phyloP scores from a whole-genome alignment of 2,329 filamentous ascomycete genomes.

The Trichoderma breve region DNA sequence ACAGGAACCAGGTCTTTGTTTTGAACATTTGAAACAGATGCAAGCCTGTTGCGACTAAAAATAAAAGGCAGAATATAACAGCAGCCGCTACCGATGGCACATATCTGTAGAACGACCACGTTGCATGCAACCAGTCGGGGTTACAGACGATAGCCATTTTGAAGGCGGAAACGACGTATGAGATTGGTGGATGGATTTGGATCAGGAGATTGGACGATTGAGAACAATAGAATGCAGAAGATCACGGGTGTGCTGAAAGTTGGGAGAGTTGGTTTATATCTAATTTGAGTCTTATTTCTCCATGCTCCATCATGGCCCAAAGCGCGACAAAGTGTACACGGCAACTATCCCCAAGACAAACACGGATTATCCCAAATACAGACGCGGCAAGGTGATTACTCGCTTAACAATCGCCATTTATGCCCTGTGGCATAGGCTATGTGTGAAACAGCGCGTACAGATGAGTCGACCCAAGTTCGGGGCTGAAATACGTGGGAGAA shows the following conservation, averaged over 20 bases:
- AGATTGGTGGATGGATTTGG: background rate
- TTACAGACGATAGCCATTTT: background rate
- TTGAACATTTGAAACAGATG: background rate
- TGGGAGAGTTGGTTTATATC: background rate
- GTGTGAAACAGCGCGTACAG: background rate
- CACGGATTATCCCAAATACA: background rate
- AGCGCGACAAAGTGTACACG: background rate
- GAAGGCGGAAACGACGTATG: background rate
- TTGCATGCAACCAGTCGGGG: background rate
- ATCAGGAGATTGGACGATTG: background rate
- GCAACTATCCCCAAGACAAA: background rate
- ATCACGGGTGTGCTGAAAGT: background rate
- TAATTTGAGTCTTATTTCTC: background rate
- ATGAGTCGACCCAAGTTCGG: background rate
- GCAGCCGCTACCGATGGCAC: background rate
- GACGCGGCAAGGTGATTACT: background rate
- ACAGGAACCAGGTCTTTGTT: background rate
- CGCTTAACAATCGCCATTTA: background rate
- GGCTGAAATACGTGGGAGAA: background rate
- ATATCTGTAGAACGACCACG: background rate
- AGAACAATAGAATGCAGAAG: background rate
- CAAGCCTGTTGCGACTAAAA: background rate
- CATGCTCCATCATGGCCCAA: background rate
- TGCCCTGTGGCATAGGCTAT: background rate
- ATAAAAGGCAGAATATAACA: background rate